These are phyloP conservation scores for Monilinia laxa DNA, from an alignment of 2,329 filamentous ascomycete genomes.

Conservation along the genomic window DNA sequence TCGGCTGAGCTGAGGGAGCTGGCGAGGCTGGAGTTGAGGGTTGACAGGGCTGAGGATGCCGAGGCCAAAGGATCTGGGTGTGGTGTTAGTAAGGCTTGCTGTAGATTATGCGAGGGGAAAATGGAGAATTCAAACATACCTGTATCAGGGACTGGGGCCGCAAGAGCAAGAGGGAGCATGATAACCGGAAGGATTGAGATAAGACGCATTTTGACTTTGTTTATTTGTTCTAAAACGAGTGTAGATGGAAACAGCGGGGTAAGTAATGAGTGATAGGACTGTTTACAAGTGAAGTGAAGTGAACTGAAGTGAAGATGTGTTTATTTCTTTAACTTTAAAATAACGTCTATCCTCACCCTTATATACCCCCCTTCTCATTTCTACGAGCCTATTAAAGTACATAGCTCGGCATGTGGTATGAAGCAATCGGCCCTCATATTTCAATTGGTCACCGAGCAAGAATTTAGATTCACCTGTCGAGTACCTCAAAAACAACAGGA, in stretches of 20 bases:
- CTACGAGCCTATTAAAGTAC: not conserved
- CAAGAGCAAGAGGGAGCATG: constrained; percentile 10
- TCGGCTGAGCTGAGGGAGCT: not conserved
- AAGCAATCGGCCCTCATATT: constrained; percentile 5
- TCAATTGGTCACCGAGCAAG: not conserved
- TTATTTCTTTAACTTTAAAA: not conserved
- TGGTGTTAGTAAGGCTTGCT: not conserved
- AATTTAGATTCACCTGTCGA: not conserved
- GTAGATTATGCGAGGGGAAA: not conserved
- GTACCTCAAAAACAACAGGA: not conserved
- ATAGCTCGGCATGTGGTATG: not conserved
- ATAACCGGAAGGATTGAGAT: not conserved
- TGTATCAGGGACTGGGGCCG: constrained; percentile 3
- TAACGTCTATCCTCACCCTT: not conserved
- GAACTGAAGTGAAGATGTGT: not conserved
- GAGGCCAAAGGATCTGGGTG: not conserved
- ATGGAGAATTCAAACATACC: not conserved
- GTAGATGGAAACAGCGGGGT: not conserved
- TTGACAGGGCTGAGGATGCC: not conserved
- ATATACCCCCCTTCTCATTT: not conserved
- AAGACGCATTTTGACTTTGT: constrained; percentile 2
- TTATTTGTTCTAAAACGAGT: not conserved
- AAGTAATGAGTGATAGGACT: not conserved
- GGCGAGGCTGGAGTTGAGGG: not conserved
- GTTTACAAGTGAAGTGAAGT: not conserved